Evolutionary conservation across 2,329 filamentous ascomycete genomes (phyloP).

Genomic region (Colletotrichum orbiculare): DNA sequence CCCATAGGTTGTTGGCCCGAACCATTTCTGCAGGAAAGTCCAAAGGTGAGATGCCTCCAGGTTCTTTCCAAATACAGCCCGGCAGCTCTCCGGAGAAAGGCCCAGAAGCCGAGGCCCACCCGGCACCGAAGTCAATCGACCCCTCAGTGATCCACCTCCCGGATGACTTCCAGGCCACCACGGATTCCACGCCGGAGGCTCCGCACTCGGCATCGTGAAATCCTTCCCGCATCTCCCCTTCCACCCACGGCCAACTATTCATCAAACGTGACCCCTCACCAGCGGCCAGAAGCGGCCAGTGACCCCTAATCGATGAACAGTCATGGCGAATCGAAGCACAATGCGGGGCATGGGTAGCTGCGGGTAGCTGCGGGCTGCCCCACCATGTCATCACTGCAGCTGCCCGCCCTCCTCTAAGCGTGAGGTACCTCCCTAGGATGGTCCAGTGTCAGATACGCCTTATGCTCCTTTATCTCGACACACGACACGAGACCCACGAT

Average conservation of each 20-base stretch:
- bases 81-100: too few relatives aligned
- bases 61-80: background rate
- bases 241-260: background rate
- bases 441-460: slow-evolving; percentile 31
- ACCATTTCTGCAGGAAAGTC: background rate
- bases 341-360: slow-evolving; percentile 37
- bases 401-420: background rate
- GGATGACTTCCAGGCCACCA: background rate
- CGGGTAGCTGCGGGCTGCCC: slow-evolving; percentile 38
- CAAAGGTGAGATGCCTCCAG: background rate
- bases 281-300: slow-evolving; percentile 5
- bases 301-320: slow-evolving; percentile 33
- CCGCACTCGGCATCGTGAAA: slow-evolving; percentile 12
- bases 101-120: background rate
- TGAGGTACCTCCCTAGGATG: background rate
- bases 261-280: background rate
- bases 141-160: background rate
- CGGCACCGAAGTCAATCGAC: slow-evolving; percentile 9
- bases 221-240: slow-evolving; percentile 7
- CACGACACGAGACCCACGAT: background rate
- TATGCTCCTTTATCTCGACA: slow-evolving; percentile 36
- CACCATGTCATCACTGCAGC: slow-evolving; percentile 10
- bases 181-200: background rate
- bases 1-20: background rate
- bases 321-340: slow-evolving; percentile 30